Evolutionary conservation across 2,329 filamentous ascomycete species (phyloP), one percentile per base, ranked within the genome.

Genomic region (Monosporascus sp.): DNA sequence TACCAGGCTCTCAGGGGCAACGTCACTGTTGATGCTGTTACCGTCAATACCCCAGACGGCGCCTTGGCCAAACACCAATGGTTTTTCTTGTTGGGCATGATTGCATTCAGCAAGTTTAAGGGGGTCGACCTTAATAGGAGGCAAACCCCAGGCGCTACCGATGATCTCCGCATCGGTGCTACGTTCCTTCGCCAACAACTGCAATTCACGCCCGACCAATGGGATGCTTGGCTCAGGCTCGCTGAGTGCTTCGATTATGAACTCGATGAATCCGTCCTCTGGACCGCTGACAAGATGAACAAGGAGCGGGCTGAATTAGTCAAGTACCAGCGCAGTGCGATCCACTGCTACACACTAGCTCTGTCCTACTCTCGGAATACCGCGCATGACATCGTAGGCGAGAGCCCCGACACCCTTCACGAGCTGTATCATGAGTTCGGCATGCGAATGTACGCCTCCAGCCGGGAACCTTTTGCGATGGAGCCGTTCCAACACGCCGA

Each of bases 281-380:
- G 91, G 91, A 88, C 87, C 20, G 89, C 91, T 1, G 91, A 96
- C 61, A 96, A 95, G 70, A 86, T 96, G 72, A 96, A 96, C 71
- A 93, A 88, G 66, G 87, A 88, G 62, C 85, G 88, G 52, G 74
- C 76, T 4, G 90, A 95, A 54, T 72, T 96, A 45, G 80, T 91
- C 24, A 84, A 83, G 50, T 81, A 88, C 56, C 90, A 96, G 68
- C 83, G 90, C 35, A 84, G 84, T 62, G 86, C 90, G 1, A 92
- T 96, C 46, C 90, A 96, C 68, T 93, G 89, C 66, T 90, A 89
- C 62, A 82, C 79, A 0, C 72, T 85, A 40, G 81, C 81, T 0
- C 63, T 85, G 15, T 84, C 81, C 0, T 77, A 84, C 56, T 84
- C 78, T 0, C 74, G 74, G 55, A 68, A 73, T 17, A 70, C 70